These are phyloP conservation scores for Symmetrospora coprosmae DNA, from an alignment of 768 basidiomycete genomes.

Conservation along the genomic window DNA sequence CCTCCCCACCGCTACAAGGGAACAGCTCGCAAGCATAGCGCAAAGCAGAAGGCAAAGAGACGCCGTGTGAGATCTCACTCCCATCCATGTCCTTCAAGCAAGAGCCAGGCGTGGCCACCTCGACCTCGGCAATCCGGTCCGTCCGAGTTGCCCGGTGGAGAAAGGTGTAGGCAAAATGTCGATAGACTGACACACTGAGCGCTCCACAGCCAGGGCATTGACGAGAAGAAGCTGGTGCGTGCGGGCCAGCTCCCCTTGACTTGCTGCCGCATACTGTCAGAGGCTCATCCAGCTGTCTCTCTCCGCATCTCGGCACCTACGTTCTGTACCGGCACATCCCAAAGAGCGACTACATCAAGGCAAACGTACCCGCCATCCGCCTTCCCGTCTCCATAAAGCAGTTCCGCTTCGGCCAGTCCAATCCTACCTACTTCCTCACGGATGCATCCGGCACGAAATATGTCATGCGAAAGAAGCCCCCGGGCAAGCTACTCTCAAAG, in stretches of 20 bases:
- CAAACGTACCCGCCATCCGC: constrained; percentile 46
- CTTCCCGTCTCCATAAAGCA: constrained; percentile 69
- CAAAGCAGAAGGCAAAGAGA: too few relatives aligned
- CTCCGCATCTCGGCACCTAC: background rate
- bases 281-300: background rate
- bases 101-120: constrained; percentile 6
- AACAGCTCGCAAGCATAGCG: too few relatives aligned
- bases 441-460: constrained; percentile 48
- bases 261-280: background rate
- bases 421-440: constrained; percentile 87
- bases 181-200: background rate
- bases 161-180: too few relatives aligned
- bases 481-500: constrained; percentile 66
- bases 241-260: background rate
- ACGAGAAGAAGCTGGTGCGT: constrained; percentile 52
- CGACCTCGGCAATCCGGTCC: constrained; percentile 15
- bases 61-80: too few relatives aligned
- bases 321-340: background rate
- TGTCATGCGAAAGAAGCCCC: constrained; percentile 70
- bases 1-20: too few relatives aligned
- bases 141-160: background rate
- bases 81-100: constrained; percentile 3
- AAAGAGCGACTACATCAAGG: constrained; percentile 42
- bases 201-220: constrained; percentile 39
- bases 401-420: constrained; percentile 53